These are phyloP conservation scores for Chrysoporthe austroafricana DNA, from an alignment of 2,329 filamentous ascomycete species.

Conservation along the genomic window DNA sequence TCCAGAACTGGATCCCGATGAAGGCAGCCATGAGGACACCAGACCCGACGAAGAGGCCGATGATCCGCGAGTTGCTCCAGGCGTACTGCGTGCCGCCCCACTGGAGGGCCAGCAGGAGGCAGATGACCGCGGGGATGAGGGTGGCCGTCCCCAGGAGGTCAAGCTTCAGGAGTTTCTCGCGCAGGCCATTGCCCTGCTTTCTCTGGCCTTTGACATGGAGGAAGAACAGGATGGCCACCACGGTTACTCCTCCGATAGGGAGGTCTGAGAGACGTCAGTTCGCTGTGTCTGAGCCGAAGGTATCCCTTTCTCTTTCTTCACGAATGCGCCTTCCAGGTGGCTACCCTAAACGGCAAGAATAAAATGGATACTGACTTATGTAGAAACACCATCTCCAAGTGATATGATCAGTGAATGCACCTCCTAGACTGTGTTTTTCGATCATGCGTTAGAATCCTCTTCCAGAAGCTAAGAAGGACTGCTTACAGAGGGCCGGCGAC, in stretches of 20 bases:
- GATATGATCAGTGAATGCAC: conserved; percentile 52
- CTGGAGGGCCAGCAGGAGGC: conserved; percentile 58
- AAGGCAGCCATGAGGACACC: conserved; percentile 52
- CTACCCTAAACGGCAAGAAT: background rate
- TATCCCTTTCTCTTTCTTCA: too few relatives aligned
- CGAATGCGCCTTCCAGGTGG: background rate
- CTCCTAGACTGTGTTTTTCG: conserved; percentile 42
- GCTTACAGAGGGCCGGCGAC: conserved; percentile 51
- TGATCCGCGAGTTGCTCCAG: conserved; percentile 53
- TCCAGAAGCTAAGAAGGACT: background rate
- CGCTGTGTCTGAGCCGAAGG: too few relatives aligned
- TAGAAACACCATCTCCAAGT: conserved; percentile 60
- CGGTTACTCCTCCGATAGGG: conserved; percentile 51
- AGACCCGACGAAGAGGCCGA: conserved; percentile 56
- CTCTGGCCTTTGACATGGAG: conserved; percentile 45
- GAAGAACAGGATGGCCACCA: conserved; percentile 52
- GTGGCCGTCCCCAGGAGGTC: conserved; percentile 55
- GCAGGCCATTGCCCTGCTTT: conserved; percentile 36
- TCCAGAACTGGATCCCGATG: conserved; percentile 48
- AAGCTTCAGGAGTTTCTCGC: conserved; percentile 47
- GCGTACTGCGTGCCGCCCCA: conserved; percentile 58
- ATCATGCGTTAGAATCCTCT: background rate
- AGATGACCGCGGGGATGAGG: conserved; percentile 56
- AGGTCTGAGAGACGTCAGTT: conserved; percentile 34
- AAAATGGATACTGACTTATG: conserved; percentile 30